Conservation (phyloP, 2,329 filamentous ascomycete species). For the Talaromyces sp. region DNA sequence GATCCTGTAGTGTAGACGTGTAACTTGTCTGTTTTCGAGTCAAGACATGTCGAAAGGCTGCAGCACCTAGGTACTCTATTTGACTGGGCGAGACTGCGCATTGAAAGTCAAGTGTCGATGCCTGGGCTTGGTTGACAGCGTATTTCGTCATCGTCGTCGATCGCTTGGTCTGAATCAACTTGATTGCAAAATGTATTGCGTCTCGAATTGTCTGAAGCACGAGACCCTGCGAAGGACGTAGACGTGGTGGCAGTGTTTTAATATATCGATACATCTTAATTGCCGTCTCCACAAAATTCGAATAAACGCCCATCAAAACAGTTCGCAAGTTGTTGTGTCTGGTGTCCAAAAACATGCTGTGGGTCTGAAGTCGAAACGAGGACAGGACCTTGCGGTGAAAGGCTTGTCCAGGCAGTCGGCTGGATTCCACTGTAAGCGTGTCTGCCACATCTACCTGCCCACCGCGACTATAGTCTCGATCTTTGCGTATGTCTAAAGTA, state of each 20-base stretch:
- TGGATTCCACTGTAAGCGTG: conserved; percentile 74
- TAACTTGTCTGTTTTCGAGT: conserved; percentile 68
- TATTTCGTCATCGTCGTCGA: conserved; percentile 24
- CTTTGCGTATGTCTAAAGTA: conserved; percentile 71
- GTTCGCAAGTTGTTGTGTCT: conserved; percentile 66
- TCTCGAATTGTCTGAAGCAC: conserved; percentile 63
- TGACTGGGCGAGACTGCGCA: conserved; percentile 61
- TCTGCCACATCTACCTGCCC: conserved; percentile 59
- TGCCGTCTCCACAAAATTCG: conserved; percentile 72
- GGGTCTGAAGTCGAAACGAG: conserved; percentile 77
- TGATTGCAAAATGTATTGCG: conserved; percentile 61
- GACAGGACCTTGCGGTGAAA: conserved; percentile 75
- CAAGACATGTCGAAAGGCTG: conserved; percentile 68
- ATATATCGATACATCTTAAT: conserved; percentile 65
- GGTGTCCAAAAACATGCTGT: conserved; percentile 53
- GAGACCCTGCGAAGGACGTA: conserved; percentile 56
- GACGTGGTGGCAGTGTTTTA: conserved; percentile 52
- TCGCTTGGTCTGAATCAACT: conserved; percentile 58
- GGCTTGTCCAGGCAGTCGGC: conserved; percentile 66
- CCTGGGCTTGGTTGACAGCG: background rate
- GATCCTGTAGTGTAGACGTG: conserved; percentile 62
- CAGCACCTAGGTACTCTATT: conserved; percentile 61
- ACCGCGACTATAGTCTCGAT: conserved; percentile 53
- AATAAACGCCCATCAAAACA: conserved; percentile 69
- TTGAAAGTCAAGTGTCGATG: conserved; percentile 37